Base-by-base conservation (phyloP, 2,329 filamentous ascomycete genomes). In the Keithomyces neogunnii region DNA sequence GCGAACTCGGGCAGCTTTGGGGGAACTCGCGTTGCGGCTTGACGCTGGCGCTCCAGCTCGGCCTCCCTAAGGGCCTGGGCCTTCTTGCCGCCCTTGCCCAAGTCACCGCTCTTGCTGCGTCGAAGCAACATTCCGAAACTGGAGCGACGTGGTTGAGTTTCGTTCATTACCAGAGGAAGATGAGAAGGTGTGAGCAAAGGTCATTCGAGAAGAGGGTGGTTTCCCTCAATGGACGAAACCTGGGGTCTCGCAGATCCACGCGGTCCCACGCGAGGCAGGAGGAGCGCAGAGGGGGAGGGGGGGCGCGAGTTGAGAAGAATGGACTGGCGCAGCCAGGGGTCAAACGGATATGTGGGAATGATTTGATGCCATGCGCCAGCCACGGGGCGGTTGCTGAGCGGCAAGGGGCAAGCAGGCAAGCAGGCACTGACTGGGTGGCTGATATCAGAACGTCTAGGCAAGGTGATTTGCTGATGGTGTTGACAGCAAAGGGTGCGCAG, bases 21-120 rank as follows among this genome's bases (percentile, higher is more conserved):
- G 49, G 76, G 70, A 26, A 69, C 67, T 56, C 73, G 75, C 60
- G 70, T 66, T 54, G 74, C 65, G 45, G 69, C 69, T 59, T 75
- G 71, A 57, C 73, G 74, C 63, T 76, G 74, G 56, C 74, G 73
- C 61, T 77, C 73, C 51, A 75, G 66, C 62, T 78, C 74, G 57
- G 73, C 72, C 59, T 77, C 74, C 58, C 69, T 71, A 58, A 69
- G 59, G 57, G 78, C 73, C 68, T 81, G 75, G 62, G 72, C 73
- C 72, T 82, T 85, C 68, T 77, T 82, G 66, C 73, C 74, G 57
- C 72, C 73, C 59, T 80, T 80, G 59, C 75, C 76, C 52, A 86
- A 66, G 57, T 88, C 83, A 54, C 78, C 78, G 52, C 83, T 86
- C 65, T 86, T 87, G 64, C 78, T 79, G 59, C 84, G 80, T 68